Base-by-base conservation (phyloP, 768 basidiomycete species). In the Clathrus columnatus region DNA sequence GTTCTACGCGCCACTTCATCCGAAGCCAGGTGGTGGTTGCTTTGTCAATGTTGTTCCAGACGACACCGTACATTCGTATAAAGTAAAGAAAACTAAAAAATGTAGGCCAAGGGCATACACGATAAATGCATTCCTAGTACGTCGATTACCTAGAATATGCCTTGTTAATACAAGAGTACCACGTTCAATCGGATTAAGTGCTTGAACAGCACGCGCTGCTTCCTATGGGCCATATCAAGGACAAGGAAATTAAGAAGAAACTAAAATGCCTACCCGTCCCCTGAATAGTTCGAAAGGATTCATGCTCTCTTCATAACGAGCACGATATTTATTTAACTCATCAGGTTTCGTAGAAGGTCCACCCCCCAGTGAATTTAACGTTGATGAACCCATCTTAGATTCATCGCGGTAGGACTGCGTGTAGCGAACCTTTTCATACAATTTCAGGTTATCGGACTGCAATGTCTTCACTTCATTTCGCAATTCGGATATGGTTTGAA, bases 281-380 rank as follows among this genome's bases (percentile, higher is more conserved):
- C 92, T 83, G 77, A 99, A 98, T 6, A 87, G 92, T 68, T 97
- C 94, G 66, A 99, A 99, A 0, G 96, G 95, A 65, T 99, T 98
- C 83, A 98, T 92, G 51, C 90, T 83, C 70, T 96, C 90, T 66
- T 98, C 95, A 64, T 99, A 99, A 66, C 92, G 77, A 60, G 85
- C 80, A 48, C 85, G 83, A 69, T 98, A 99, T 65, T 84, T 89
- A 63, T 86, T 85, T 67, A 98, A 82, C 61, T 91, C 90, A 61
- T 86, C 87, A 48, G 65, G 75, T 54, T 60, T 65, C 6, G 54
- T 48, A 29, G 36, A 65, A 59, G 28, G 51, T 48, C 55, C 36
- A 21, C 16, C 36, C 24, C 42, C 42, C 3, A 51, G 50, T 62
- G 36, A 68, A 70, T 23, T 72, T 71, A 24, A 72, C 64, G 51